Percentiles rank a stretch among this genome's conserved stretches.
These are phyloP conservation scores for Thermoascus crustaceus DNA, from an alignment of 2,329 filamentous ascomycete genomes.

Conservation along the genomic window DNA sequence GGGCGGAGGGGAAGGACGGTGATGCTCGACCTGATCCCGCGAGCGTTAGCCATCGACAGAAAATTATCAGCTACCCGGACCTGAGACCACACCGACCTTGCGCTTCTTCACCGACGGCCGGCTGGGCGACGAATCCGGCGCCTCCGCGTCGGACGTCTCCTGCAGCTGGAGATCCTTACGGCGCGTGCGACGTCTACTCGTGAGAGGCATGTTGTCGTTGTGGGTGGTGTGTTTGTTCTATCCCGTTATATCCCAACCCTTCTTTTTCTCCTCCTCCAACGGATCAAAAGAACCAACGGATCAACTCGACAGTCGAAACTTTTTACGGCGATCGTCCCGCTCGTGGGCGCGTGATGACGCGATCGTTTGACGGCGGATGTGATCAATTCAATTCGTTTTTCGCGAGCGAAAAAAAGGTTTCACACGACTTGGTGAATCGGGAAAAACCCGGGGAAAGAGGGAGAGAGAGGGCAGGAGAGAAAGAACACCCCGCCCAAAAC, in stretches of 20 bases:
- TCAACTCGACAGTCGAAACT: too few species aligned
- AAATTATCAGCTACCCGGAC: slow-evolving; percentile 2
- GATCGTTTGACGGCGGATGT: too few species aligned
- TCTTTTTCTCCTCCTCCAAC: background rate
- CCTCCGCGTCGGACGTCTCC: slow-evolving; percentile 38
- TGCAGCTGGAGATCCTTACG: slow-evolving; percentile 39
- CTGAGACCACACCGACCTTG: slow-evolving; percentile 31
- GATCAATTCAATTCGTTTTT: too few species aligned
- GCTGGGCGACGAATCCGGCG: slow-evolving; percentile 40
- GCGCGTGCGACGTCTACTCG: slow-evolving; percentile 37
- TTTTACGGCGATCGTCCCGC: too few species aligned
- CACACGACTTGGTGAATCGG: too few species aligned
- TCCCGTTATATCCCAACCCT: background rate
- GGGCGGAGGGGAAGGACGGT: slow-evolving; percentile 20
- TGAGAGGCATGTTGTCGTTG: slow-evolving; percentile 29
- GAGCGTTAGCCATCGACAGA: background rate
- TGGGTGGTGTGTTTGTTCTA: background rate
- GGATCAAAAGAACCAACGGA: too few species aligned
- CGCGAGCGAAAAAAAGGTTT: too few species aligned
- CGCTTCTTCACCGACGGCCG: slow-evolving; percentile 41
- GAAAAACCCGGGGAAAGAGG: too few species aligned
- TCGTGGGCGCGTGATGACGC: too few species aligned
- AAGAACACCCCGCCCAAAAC: too few species aligned
- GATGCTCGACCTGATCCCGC: slow-evolving; percentile 26
- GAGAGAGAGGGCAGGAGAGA: too few species aligned